Conservation (phyloP, 2,329 filamentous ascomycete species). For the Zymoseptoria pseudotritici region DNA sequence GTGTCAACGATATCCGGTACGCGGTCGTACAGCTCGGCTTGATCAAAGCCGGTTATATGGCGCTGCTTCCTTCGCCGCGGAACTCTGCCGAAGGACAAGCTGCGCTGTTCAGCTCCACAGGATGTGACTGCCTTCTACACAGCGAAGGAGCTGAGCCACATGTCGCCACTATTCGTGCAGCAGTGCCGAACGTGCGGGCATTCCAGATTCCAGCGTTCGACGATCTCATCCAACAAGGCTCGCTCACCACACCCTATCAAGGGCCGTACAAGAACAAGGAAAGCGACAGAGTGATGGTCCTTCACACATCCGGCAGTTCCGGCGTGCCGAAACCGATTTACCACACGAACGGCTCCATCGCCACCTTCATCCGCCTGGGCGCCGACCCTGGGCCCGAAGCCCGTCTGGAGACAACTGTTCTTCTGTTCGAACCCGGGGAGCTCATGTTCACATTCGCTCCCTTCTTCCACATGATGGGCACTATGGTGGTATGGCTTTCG, state of each 20-base stretch:
- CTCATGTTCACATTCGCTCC: constrained; percentile 10
- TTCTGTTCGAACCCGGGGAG: background rate
- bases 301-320: constrained; percentile 18
- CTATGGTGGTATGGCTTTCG: constrained; percentile 6
- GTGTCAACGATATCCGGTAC: constrained; percentile 20
- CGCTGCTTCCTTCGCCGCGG: constrained; percentile 12
- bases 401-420: background rate
- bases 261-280: constrained; percentile 1
- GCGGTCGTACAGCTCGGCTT: constrained; percentile 15
- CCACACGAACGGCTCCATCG: constrained; percentile 12
- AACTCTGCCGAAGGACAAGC: constrained; percentile 14
- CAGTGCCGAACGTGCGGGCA: constrained; percentile 11
- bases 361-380: constrained; percentile 8
- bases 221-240: constrained; percentile 7
- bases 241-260: background rate
- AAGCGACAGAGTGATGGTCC: constrained; percentile 10
- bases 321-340: constrained; percentile 16
- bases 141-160: constrained; percentile 12
- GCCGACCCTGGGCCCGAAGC: constrained; percentile 5
- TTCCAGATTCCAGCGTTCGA: constrained; percentile 12
- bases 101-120: constrained; percentile 12
- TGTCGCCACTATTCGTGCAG: constrained; percentile 13
- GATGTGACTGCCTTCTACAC: constrained; percentile 12
- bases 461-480: constrained; percentile 17
- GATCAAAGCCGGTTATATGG: constrained; percentile 22